Percentiles rank a stretch among this genome's conserved stretches.
Evolutionary conservation across 2,329 filamentous ascomycete species (phyloP).

Genomic region (Dissoconium aciculare): DNA sequence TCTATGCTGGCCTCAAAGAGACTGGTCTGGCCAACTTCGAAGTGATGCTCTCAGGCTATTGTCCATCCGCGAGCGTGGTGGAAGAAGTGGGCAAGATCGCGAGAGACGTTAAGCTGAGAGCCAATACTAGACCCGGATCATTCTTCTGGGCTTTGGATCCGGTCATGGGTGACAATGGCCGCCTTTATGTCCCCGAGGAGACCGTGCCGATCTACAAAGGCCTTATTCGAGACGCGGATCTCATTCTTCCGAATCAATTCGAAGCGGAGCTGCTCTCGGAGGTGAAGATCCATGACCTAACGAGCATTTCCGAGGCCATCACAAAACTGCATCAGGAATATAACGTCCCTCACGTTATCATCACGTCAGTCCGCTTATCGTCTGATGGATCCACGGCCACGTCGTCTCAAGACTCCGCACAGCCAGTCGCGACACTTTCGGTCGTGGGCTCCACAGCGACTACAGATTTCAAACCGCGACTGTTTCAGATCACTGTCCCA

Average conservation of each 20-base stretch:
- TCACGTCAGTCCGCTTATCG: constrained; percentile 70
- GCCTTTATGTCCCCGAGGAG: constrained; percentile 78
- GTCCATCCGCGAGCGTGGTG: constrained; percentile 73
- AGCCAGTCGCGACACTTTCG: constrained; percentile 22
- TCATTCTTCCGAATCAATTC: constrained; percentile 93
- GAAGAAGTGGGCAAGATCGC: constrained; percentile 73
- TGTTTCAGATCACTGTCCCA: constrained; percentile 79
- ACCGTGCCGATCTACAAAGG: constrained; percentile 82
- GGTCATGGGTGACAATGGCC: constrained; percentile 94
- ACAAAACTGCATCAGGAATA: constrained; percentile 61
- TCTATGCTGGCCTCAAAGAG: constrained; percentile 73
- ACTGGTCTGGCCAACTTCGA: constrained; percentile 80
- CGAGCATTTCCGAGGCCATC: constrained; percentile 58
- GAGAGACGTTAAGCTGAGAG: constrained; percentile 49
- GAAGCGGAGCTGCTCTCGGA: constrained; percentile 87
- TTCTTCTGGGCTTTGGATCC: constrained; percentile 98
- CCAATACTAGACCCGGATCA: constrained; percentile 46
- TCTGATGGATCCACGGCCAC: constrained; percentile 32
- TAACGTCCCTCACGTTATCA: constrained; percentile 71
- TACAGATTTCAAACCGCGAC: constrained; percentile 49
- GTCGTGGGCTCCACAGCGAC: constrained; percentile 66
- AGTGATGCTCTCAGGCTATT: constrained; percentile 88
- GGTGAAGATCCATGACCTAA: constrained; percentile 65
- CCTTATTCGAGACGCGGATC: constrained; percentile 64
- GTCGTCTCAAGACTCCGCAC: constrained; percentile 16